These are phyloP conservation scores for Amylostereum areolatum DNA, from an alignment of 1,284 basidiomycete genomes.

Conservation along the genomic window DNA sequence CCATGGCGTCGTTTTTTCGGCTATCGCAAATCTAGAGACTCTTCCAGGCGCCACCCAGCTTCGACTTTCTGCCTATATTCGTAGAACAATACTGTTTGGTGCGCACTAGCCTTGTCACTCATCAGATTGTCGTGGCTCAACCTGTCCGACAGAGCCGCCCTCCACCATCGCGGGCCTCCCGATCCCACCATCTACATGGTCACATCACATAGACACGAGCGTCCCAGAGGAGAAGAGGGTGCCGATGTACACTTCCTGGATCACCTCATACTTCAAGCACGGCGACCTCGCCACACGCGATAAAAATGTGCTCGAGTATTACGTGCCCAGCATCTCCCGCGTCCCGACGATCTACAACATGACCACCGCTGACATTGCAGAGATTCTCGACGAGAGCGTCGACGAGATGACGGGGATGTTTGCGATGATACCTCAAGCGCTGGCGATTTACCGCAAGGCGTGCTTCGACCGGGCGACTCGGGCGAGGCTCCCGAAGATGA, in stretches of 20 bases:
- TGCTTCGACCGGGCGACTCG: constrained; percentile 13
- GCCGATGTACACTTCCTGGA: constrained; percentile 21
- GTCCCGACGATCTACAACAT: constrained; percentile 15
- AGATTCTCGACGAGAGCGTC: too few species aligned
- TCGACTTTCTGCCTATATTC: constrained; percentile 18
- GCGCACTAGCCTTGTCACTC: neutral
- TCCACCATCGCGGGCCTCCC: too few species aligned
- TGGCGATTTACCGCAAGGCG: constrained; percentile 14
- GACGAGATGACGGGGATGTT: too few species aligned
- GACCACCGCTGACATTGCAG: neutral
- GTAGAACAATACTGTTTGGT: constrained; percentile 27
- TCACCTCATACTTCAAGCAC: constrained; percentile 30
- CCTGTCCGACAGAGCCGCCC: too few species aligned
- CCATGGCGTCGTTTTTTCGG: constrained; percentile 16
- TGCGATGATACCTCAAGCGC: constrained; percentile 2
- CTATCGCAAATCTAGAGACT: constrained; percentile 19
- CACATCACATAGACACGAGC: too few species aligned
- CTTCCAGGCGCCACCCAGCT: constrained; percentile 15
- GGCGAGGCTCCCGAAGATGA: constrained; percentile 14
- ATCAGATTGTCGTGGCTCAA: too few species aligned
- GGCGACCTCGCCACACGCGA: constrained; percentile 23
- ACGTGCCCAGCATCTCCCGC: constrained; percentile 13
- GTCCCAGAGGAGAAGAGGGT: neutral
- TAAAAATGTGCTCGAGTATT: constrained; percentile 12
- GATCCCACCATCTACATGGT: too few species aligned